These are phyloP conservation scores for Claviceps citrina DNA, from an alignment of 2,329 filamentous ascomycete species.

Conservation along the genomic window DNA sequence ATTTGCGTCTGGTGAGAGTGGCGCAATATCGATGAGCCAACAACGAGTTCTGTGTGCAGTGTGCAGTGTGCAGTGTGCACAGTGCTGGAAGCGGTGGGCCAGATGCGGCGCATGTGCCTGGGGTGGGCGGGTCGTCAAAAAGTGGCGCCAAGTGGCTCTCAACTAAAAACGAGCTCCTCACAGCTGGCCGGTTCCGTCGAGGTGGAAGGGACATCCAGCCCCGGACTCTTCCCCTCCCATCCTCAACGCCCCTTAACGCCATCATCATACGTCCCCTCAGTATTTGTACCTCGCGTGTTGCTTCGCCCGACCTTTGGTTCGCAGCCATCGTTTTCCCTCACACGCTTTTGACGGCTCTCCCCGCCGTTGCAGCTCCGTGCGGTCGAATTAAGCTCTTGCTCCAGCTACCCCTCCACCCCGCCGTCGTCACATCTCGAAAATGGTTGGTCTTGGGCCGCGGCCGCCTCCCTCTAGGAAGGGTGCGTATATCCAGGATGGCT, in stretches of 20 bases:
- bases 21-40: too few relatives aligned
- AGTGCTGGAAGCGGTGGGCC: too few relatives aligned
- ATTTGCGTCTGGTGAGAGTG: too few relatives aligned
- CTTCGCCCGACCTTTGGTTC: background rate
- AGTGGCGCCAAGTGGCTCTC: too few relatives aligned
- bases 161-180: too few relatives aligned
- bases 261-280: background rate
- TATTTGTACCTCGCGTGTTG: background rate
- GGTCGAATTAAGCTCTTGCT: constrained; percentile 5
- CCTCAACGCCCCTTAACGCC: background rate
- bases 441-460: constrained; percentile 37
- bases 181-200: too few relatives aligned
- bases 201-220: too few relatives aligned
- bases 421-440: constrained; percentile 21
- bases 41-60: too few relatives aligned
- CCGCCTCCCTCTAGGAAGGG: constrained; percentile 46
- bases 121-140: too few relatives aligned
- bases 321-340: background rate
- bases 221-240: background rate
- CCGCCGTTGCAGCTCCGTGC: background rate
- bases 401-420: constrained; percentile 23
- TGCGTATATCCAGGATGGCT: constrained; percentile 33
- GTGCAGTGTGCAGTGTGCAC: too few relatives aligned
- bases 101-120: too few relatives aligned
- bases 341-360: background rate